phyloP scores from a whole-genome alignment of 2,329 filamentous ascomycete species.

The Fusarium sp. region DNA sequence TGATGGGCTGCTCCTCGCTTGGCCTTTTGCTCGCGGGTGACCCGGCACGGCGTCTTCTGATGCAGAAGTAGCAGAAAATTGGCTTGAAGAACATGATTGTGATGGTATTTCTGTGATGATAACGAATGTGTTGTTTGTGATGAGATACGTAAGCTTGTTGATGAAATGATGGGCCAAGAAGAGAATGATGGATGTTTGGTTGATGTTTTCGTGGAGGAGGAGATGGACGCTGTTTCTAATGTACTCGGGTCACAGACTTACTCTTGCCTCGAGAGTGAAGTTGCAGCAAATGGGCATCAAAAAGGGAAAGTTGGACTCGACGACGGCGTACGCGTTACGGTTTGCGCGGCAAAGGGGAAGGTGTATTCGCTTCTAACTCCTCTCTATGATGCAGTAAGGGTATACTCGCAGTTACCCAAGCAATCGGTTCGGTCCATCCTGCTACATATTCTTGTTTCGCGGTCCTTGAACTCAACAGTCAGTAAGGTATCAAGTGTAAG shows the following conservation, averaged over 20 bases:
- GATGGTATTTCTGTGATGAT: neutral
- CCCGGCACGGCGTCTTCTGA: neutral
- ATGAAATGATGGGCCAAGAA: neutral
- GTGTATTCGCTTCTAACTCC: neutral
- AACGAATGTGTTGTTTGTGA: neutral
- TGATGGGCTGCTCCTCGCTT: neutral
- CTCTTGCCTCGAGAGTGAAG: neutral
- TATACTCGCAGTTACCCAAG: too few species aligned
- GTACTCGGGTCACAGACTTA: neutral
- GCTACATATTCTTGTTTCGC: fast-evolving
- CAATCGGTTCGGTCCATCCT: too few species aligned
- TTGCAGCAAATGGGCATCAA: neutral
- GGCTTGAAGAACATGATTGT: neutral
- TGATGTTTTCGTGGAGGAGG: neutral
- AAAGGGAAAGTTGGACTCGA: neutral
- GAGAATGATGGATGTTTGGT: neutral
- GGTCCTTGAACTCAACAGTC: neutral
- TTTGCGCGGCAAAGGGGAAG: neutral
- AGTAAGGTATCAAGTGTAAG: neutral
- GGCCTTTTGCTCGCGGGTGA: neutral
- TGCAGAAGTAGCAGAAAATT: neutral
- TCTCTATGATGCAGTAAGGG: too few species aligned
- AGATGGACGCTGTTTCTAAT: neutral
- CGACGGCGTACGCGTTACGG: neutral
- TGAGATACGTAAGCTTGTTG: neutral